Conservation (phyloP, 257 asterid genomes). For the Gardenia jasminoides region DNA sequence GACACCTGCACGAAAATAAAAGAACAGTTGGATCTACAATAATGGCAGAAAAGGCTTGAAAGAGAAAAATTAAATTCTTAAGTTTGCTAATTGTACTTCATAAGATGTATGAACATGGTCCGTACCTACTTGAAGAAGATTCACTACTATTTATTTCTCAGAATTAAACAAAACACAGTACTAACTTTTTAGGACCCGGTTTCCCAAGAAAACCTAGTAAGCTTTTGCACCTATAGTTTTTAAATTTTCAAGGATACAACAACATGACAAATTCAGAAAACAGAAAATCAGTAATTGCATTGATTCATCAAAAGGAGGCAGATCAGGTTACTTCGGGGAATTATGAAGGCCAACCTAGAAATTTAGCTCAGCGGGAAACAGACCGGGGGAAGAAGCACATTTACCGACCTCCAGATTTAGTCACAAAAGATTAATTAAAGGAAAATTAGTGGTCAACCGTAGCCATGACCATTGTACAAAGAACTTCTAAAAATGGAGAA, state of each 20-base stretch:
- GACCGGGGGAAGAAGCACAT: background rate
- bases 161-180: no score
- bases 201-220: no score
- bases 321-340: background rate
- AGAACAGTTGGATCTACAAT: background rate
- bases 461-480: background rate
- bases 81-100: background rate
- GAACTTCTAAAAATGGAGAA: background rate
- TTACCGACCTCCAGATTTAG: background rate
- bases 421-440: background rate
- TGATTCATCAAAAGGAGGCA: background rate
- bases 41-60: background rate
- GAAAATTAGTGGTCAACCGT: no score
- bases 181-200: background rate
- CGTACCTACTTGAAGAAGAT: background rate
- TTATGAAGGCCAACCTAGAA: background rate
- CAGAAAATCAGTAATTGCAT: background rate
- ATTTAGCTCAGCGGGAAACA: background rate
- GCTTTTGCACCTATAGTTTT: no score
- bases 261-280: background rate
- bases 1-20: conserved; percentile 28
- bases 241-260: background rate
- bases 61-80: background rate
- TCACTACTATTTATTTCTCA: background rate
- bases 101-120: background rate